phyloP scores from a whole-genome alignment of 2,329 filamentous ascomycete species.

The Huntiella decipiens region DNA sequence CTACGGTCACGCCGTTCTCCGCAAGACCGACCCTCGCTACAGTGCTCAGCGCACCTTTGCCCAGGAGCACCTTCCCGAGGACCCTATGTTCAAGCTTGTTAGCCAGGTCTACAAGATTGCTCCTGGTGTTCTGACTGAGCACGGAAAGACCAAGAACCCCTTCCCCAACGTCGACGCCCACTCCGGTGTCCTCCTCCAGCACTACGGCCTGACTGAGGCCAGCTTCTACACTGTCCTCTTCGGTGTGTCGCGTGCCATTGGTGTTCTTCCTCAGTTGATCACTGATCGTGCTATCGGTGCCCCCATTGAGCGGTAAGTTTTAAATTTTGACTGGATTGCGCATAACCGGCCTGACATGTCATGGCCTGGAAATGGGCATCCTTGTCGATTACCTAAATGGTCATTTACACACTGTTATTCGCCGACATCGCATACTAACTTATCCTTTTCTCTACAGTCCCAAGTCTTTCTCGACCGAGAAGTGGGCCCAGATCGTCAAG shows the following conservation, averaged over 20 bases:
- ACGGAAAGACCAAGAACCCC: constrained; percentile 99
- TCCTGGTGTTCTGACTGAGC: constrained; percentile 90
- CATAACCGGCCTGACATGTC: too few relatives aligned
- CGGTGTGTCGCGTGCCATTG: constrained; percentile 92
- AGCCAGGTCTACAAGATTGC: constrained; percentile 99
- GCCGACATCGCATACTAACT: constrained; percentile 8
- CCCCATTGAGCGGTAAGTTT: constrained; percentile 63
- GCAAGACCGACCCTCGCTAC: constrained; percentile 99
- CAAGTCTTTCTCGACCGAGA: constrained; percentile 96
- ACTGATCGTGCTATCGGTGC: constrained; percentile 95
- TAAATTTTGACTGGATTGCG: neutral
- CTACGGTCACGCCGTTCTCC: constrained; percentile 96
- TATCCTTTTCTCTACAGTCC: constrained; percentile 25
- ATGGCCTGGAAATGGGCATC: too few relatives aligned
- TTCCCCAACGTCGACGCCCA: constrained; percentile 98
- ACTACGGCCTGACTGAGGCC: constrained; percentile 97
- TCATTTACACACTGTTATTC: neutral
- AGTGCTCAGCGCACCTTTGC: constrained; percentile 96
- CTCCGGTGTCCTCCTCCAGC: constrained; percentile 97
- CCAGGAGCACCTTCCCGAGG: constrained; percentile 76
- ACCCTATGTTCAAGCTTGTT: constrained; percentile 99
- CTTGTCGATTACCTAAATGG: too few relatives aligned
- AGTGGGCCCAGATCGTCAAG: constrained; percentile 84
- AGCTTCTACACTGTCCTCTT: constrained; percentile 99
- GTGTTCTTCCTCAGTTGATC: constrained; percentile 97